phyloP scores from a whole-genome alignment of 805 yeast species.

The Ogataea paraovalis region DNA sequence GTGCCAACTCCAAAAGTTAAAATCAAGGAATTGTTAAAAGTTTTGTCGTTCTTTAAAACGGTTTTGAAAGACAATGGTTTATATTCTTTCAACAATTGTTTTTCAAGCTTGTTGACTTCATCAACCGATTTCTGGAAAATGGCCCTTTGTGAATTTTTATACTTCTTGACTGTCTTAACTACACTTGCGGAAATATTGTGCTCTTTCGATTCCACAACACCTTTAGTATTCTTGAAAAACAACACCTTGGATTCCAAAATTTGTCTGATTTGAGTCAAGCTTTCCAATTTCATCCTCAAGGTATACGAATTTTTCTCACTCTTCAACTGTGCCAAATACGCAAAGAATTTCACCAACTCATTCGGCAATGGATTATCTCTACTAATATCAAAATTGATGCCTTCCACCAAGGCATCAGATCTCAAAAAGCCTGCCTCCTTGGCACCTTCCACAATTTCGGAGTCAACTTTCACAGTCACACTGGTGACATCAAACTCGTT shows the following conservation, averaged over 20 bases:
- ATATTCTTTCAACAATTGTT: constrained; percentile 37
- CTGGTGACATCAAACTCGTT: constrained; percentile 54
- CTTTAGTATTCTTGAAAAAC: constrained; percentile 34
- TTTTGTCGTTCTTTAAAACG: constrained; percentile 37
- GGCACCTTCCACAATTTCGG: constrained; percentile 19
- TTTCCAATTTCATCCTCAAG: constrained; percentile 56
- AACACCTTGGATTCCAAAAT: constrained; percentile 50
- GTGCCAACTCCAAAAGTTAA: constrained; percentile 53
- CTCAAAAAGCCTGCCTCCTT: constrained; percentile 37
- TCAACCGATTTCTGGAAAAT: constrained; percentile 45
- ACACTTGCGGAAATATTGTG: constrained; percentile 21
- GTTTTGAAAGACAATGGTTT: constrained; percentile 56
- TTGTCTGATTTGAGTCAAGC: constrained; percentile 47
- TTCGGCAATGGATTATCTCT: constrained; percentile 31
- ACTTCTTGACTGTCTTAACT: constrained; percentile 37
- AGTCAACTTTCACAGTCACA: constrained; percentile 56
- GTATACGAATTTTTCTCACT: constrained; percentile 44
- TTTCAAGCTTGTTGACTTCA: constrained; percentile 42
- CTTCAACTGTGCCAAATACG: constrained; percentile 44
- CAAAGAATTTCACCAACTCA: constrained; percentile 48
- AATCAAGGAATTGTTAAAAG: constrained; percentile 41
- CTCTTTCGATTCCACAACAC: constrained; percentile 15
- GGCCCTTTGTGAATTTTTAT: constrained; percentile 45
- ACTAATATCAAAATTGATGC: constrained; percentile 39
- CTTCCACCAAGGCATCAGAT: constrained; percentile 33